phyloP scores from a whole-genome alignment of 495 filamentous ascomycete genomes.

The Xylaria venustula region DNA sequence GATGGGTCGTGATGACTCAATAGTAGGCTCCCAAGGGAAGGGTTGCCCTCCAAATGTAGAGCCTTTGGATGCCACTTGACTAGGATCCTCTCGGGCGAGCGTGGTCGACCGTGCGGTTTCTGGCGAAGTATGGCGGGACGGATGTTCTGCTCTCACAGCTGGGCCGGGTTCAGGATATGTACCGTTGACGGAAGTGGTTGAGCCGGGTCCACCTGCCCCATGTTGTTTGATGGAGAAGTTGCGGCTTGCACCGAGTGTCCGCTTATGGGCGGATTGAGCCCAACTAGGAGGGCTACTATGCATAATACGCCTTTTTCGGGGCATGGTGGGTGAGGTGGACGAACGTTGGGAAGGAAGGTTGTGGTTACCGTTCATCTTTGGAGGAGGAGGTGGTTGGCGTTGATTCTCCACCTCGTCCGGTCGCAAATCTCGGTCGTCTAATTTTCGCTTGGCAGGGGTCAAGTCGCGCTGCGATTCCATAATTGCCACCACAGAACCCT shows the following conservation, averaged over 20 bases:
- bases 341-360: slow-evolving; percentile 18
- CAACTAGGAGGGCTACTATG: slow-evolving; percentile 44
- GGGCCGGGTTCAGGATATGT: slow-evolving; percentile 23
- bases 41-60: slow-evolving; percentile 24
- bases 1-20: slow-evolving; percentile 61
- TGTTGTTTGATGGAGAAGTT: slow-evolving; percentile 40
- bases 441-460: slow-evolving; percentile 53
- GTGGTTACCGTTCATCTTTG: slow-evolving; percentile 43
- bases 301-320: slow-evolving; percentile 35
- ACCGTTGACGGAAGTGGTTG: slow-evolving; percentile 36
- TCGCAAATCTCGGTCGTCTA: slow-evolving; percentile 48
- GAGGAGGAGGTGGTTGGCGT: slow-evolving; percentile 40
- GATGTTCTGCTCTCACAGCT: slow-evolving; percentile 29
- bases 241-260: slow-evolving; percentile 25
- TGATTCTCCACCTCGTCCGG: slow-evolving; percentile 45
- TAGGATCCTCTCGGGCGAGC: slow-evolving; percentile 22
- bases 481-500: slow-evolving; percentile 26
- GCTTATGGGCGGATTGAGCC: slow-evolving; percentile 34
- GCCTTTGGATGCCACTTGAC: slow-evolving; percentile 8
- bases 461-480: slow-evolving; percentile 31
- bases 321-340: slow-evolving; percentile 29
- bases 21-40: slow-evolving; percentile 70
- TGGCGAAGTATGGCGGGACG: slow-evolving; percentile 49
- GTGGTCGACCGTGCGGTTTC: slow-evolving; percentile 39
- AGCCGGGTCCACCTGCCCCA: slow-evolving; percentile 17